Base-by-base conservation (phyloP, 768 basidiomycete species). In the Sarcodon sp. region DNA sequence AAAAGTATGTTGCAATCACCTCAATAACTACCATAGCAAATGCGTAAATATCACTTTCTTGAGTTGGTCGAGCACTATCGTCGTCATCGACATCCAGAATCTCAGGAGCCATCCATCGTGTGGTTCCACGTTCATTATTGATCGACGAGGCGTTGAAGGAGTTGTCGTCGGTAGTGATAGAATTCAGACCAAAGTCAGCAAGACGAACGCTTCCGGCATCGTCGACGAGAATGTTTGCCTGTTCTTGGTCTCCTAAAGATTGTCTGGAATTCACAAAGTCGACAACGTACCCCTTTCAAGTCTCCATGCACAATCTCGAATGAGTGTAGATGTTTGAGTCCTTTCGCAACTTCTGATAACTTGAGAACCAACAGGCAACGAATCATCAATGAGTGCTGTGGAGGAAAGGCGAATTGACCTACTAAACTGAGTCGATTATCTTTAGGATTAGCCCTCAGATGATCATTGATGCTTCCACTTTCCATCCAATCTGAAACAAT, bases 191-290 rank as follows among this genome's bases (percentile, higher is more conserved):
- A 37, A 61, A 61, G 45, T 61, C 60, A 8, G 53, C 45, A 0
- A 61, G 48, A 31, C 51, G 53, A 7, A 56, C 51, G 33, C 35
- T 44, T 3, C 53, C 53, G 2, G 36, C 44, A 11, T 53, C 49
- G 37, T 57, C 51, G 8, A 61, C 51, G 9, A 60, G 38, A 13
- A 61, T 51, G 16, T 61, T 61, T 18, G 48, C 47, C 58, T 59
- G 21, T 27, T 27, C 21, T 27, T 27, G 21, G 4, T 27, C 21
- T 27, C 4, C 21, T 27, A 2, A 27, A 27, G 21, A 27, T 27
- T 27, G 21, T 27, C 21, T 27, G 3, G 4, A 27, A 27, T 27
- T 4, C 21, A 27, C 4, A 3, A 27, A 27, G 4, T 27, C 21
- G 21, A 27, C 4, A 27, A 27, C 21, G 21, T 11, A 41, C 39